Conservation (phyloP, 169 alveolate genomes). For the Plasmodium sp. region DNA sequence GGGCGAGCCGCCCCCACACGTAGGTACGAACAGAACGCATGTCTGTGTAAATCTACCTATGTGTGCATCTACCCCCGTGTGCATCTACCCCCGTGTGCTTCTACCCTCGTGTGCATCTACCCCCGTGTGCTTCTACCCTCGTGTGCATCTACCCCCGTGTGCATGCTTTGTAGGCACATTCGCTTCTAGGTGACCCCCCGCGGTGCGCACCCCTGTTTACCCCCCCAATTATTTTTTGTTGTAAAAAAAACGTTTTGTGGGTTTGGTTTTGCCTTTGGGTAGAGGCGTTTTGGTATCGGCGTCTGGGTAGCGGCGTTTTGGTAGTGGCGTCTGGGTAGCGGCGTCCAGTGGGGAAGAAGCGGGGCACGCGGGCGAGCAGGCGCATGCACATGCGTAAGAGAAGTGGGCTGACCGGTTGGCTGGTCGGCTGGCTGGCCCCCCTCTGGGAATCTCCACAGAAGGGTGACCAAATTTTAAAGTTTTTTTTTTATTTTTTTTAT, state of each 20-base stretch:
- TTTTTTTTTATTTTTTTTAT: not conserved
- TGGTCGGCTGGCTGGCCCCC: not conserved
- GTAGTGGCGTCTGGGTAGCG: no score
- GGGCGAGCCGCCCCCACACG: not conserved
- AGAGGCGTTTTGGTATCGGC: not conserved
- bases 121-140: no score
- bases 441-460: not conserved
- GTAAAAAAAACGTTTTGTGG: not conserved
- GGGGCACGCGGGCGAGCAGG: not conserved
- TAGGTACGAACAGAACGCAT: not conserved
- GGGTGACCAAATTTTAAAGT: not conserved
- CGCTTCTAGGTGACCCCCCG: not conserved
- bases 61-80: no score
- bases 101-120: not conserved
- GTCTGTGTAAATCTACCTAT: not conserved
- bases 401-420: not conserved
- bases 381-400: not conserved
- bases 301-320: no score
- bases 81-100: no score
- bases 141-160: not conserved
- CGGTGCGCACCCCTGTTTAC: not conserved
- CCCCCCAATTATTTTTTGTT: not conserved
- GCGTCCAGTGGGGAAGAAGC: not conserved
- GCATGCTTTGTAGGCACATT: not conserved
- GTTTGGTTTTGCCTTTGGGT: not conserved